These are phyloP conservation scores for Paramecium primaurelia DNA, from an alignment of 73 alveolate species.

Conservation along the genomic window DNA sequence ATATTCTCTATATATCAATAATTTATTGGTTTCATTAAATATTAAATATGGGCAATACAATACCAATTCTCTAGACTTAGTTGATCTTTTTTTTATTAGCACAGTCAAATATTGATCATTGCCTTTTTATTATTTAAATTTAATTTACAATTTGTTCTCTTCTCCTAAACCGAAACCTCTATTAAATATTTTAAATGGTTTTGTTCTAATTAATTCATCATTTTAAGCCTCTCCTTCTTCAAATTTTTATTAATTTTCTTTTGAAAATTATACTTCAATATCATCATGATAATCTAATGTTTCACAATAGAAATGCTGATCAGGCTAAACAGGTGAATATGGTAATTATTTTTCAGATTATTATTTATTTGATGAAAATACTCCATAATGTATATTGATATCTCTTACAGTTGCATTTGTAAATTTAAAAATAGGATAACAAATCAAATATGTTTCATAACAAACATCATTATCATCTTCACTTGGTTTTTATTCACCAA, in stretches of 20 bases:
- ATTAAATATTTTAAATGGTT: slow-evolving; percentile 7
- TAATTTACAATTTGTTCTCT: background rate
- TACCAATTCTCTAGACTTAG: slow-evolving; percentile 54
- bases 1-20: slow-evolving; percentile 12
- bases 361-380: background rate
- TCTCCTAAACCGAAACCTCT: slow-evolving; percentile 12
- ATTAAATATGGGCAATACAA: slow-evolving; percentile 59
- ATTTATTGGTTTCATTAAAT: slow-evolving; percentile 49
- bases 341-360: background rate
- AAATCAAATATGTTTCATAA: slow-evolving; percentile 51
- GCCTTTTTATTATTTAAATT: background rate
- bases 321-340: background rate
- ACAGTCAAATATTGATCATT: background rate
- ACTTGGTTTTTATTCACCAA: slow-evolving; percentile 1
- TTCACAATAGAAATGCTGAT: background rate
- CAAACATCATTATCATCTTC: slow-evolving; percentile 34
- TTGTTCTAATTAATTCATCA: background rate
- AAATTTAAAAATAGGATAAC: slow-evolving; percentile 57
- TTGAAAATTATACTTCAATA: background rate
- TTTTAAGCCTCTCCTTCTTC: background rate
- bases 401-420: slow-evolving; percentile 53
- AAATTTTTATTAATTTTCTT: background rate
- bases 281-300: slow-evolving; percentile 14
- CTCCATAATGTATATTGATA: slow-evolving; percentile 40
- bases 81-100: slow-evolving; percentile 2